Base-by-base conservation (phyloP, 176 grass and related monocot species). In the Puccinellia tenuiflora region DNA sequence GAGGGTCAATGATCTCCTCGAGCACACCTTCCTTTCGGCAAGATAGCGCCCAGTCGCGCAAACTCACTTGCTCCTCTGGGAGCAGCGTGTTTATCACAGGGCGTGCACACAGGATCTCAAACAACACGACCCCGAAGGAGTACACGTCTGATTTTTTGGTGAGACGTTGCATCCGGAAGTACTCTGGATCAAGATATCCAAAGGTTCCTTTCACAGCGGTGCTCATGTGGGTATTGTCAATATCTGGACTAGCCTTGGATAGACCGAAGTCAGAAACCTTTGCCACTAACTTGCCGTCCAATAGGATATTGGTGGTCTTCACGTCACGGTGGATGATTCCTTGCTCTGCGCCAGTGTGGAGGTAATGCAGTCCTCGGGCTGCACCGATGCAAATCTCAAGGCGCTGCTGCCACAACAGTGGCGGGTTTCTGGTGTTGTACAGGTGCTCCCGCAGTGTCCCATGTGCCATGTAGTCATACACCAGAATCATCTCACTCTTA, bases 121-220 rank as follows among this genome's bases (percentile, higher is more conserved):
- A 89, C 64, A 89, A 35, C 50, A 82, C 75, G 2, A 90, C 81
- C 7, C 76, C 60, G 6, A 90, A 87, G 0, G 89, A 80, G n/a
- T 81, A 90, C 1, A 90, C 84, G n/a, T 90, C 88, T 40, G 84
- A 90, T 75, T 86, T 86, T 7, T 80, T 42, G 15, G 84, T 86
- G 13, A 90, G 79, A 4, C 34, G 74, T 35, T 74, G 57, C 57
- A 30, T 20, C 22, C 76, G 61, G 13, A 87, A 90, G 76, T 90
- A 90, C 20, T 86, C 84, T 1, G 75, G 88, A 24, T 90, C 88
- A 38, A 87, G 84, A 9, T 90, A 87, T 13, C 79, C 79, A 43
- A 90, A 86, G 17, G 54, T 79, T 5, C 88, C 84, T 9, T 90
- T 86, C 26, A 90, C 84, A 0, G 1, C 56, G 0, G 88, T 90